Conservation (phyloP, 2,329 filamentous ascomycete species). For the Metarhizium guizhouense region DNA sequence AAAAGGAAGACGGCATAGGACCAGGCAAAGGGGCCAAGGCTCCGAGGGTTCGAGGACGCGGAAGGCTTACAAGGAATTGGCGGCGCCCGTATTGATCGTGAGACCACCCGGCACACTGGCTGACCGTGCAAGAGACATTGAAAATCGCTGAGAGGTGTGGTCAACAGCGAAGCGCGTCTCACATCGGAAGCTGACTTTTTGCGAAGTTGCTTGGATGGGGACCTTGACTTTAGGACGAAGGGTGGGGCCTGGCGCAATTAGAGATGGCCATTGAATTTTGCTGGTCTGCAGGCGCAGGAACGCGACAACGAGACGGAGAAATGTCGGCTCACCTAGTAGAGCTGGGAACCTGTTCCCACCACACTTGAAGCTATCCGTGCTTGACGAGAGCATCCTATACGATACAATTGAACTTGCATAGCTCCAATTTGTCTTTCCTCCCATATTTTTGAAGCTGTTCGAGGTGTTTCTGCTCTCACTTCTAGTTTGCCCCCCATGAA, state of each 20-base stretch:
- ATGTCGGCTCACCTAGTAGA: conserved; percentile 13
- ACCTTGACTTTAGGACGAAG: not conserved
- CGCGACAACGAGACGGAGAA: conserved; percentile 15
- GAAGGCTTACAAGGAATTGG: conserved; percentile 36
- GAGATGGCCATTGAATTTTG: not conserved
- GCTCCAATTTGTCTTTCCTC: not conserved
- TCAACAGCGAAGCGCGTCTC: conserved; percentile 1
- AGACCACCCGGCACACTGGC: conserved; percentile 51
- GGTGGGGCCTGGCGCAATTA: not conserved
- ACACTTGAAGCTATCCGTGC: not conserved
- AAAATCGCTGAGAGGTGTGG: conserved; percentile 6
- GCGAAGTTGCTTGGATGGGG: not conserved
- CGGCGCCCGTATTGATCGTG: conserved; percentile 54
- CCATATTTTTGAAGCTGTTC: not conserved
- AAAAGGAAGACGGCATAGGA: not conserved
- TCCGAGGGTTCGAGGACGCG: not conserved
- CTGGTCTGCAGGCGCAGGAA: not conserved
- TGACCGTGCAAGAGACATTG: conserved; percentile 46
- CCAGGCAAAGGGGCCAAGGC: not conserved
- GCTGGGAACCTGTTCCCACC: conserved; percentile 4
- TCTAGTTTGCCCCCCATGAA: not conserved
- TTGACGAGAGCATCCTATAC: not conserved
- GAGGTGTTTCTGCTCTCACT: not conserved
- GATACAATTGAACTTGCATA: not conserved
- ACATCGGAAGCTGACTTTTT: conserved; percentile 5